phyloP scores from a whole-genome alignment of 331 rosid genomes.

The Pyracantha coccinea region DNA sequence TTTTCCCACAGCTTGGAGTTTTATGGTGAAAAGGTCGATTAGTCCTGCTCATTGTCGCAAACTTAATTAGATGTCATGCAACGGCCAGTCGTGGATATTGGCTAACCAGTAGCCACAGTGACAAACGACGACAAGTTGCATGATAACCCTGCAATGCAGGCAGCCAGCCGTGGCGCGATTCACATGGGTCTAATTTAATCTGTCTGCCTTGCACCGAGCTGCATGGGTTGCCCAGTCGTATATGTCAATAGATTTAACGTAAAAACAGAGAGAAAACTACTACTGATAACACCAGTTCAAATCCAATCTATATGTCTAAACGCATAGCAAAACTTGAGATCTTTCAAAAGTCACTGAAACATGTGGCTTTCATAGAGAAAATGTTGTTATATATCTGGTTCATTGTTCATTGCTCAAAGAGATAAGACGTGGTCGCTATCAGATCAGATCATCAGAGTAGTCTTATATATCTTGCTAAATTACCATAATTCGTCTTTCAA shows the following conservation, averaged over 20 bases:
- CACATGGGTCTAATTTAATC: neutral
- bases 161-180: neutral
- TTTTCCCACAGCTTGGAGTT: neutral
- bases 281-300: too few species aligned
- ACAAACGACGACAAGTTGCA: neutral
- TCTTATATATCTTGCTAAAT: neutral
- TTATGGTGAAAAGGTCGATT: constrained; percentile 1
- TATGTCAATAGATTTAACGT: neutral
- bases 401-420: neutral
- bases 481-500: neutral
- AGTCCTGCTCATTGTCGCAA: neutral
- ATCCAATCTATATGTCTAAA: neutral
- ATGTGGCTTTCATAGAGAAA: neutral
- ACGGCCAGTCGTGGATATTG: neutral
- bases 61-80: neutral
- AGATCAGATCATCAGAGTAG: too few species aligned
- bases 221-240: neutral
- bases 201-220: neutral
- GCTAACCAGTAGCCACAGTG: neutral
- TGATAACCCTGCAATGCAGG: neutral
- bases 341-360: neutral
- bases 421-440: neutral
- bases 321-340: neutral
- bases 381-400: neutral
- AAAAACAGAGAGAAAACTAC: neutral